Evolutionary conservation across 768 basidiomycete genomes (phyloP).

Genomic region (Cystobasidium ongulense): DNA sequence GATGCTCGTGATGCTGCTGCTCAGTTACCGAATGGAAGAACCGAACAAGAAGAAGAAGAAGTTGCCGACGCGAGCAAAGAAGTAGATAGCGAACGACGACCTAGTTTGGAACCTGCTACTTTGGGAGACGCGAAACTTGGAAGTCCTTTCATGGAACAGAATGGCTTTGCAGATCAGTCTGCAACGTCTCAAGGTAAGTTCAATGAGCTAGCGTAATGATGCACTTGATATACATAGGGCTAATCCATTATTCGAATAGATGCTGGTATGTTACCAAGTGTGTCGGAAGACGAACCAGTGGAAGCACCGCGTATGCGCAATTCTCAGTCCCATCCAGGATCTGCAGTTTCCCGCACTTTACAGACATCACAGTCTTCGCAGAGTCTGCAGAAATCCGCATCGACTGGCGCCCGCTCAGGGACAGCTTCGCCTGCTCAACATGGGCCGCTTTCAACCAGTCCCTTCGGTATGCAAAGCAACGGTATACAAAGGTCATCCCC

Average conservation of each 20-base stretch:
- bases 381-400: not conserved
- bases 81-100: too few species aligned
- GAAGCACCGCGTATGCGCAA: not conserved
- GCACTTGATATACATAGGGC: not conserved
- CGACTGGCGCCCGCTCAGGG: not conserved
- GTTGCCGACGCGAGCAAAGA: not conserved
- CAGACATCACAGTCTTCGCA: not conserved
- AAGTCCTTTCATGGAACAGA: conserved; percentile 10
- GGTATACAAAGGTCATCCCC: not conserved
- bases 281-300: not conserved
- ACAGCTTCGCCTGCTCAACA: not conserved
- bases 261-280: not conserved
- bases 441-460: not conserved
- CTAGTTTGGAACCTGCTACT: not conserved
- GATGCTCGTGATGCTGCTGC: not conserved
- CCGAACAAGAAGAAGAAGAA: not conserved
- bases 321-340: not conserved
- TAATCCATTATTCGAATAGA: too few species aligned
- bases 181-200: not conserved
- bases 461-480: not conserved
- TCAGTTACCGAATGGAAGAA: not conserved
- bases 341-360: not conserved
- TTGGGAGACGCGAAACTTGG: not conserved
- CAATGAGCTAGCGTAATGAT: not conserved
- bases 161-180: not conserved